Evolutionary conservation across 768 basidiomycete genomes (phyloP).

Genomic region (Pseudohyphozyma bogoriensis): DNA sequence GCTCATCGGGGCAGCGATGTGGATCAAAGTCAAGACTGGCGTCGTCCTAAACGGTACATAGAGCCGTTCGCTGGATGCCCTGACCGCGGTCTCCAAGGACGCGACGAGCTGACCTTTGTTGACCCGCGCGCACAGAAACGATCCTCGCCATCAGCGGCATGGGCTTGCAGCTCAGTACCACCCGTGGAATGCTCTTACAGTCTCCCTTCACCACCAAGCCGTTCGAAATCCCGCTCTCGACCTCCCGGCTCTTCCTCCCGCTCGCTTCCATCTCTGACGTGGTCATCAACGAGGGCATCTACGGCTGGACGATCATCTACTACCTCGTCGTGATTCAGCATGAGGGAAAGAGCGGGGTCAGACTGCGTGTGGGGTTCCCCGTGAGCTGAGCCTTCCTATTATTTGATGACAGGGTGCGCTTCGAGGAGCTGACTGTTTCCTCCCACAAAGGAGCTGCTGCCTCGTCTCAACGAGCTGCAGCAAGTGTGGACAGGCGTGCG

Average conservation of each 20-base stretch:
- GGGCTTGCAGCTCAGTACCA: neutral
- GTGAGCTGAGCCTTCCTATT: neutral
- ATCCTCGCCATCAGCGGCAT: neutral
- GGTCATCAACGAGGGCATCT: conserved; percentile 3
- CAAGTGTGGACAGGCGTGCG: neutral
- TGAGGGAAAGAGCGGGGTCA: neutral
- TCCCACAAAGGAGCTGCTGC: conserved; percentile 1
- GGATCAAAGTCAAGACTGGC: neutral
- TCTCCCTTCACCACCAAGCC: neutral
- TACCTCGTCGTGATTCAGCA: neutral
- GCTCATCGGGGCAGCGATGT: neutral
- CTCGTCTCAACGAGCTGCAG: neutral
- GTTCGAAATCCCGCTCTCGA: neutral
- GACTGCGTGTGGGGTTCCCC: neutral
- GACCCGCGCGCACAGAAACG: neutral
- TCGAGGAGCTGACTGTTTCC: neutral
- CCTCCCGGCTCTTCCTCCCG: conserved; percentile 7
- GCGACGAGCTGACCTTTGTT: neutral
- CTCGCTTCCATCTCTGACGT: conserved; percentile 5
- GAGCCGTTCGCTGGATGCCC: too few species aligned
- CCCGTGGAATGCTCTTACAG: neutral
- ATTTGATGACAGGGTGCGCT: too few species aligned
- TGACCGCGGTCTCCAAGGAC: neutral
- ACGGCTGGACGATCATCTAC: conserved; percentile 3
- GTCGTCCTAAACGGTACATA: neutral